Percentiles rank a stretch among this genome's conserved stretches.
Evolutionary conservation across 768 basidiomycete genomes (phyloP).

Genomic region (Rhodotorula graminis): DNA sequence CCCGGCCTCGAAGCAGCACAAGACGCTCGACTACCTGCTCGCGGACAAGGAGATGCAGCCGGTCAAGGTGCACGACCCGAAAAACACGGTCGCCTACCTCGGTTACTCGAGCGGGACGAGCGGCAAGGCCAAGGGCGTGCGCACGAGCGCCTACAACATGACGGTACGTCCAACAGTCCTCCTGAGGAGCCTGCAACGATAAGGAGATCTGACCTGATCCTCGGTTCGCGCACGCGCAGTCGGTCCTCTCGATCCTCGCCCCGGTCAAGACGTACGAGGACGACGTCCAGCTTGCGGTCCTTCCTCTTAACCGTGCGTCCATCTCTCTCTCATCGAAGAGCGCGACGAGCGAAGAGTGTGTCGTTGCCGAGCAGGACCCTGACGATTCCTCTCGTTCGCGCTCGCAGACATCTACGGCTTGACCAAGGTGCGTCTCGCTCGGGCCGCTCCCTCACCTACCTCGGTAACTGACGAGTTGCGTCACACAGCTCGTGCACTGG

Average conservation of each 20-base stretch:
- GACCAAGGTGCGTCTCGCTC: neutral
- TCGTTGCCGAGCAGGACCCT: too few relatives aligned
- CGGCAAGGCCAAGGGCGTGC: slow-evolving; percentile 69
- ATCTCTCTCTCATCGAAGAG: neutral
- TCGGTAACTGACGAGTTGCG: neutral
- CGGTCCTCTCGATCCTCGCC: slow-evolving; percentile 23
- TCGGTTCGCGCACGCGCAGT: neutral
- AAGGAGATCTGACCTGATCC: neutral
- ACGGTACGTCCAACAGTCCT: neutral
- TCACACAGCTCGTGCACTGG: slow-evolving; percentile 57
- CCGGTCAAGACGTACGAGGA: slow-evolving; percentile 31
- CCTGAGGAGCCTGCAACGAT: too few relatives aligned
- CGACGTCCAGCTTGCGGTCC: slow-evolving; percentile 31
- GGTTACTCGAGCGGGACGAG: slow-evolving; percentile 60
- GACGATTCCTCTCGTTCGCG: neutral
- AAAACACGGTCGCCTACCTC: slow-evolving; percentile 33
- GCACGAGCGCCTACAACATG: slow-evolving; percentile 46
- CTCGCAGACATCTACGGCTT: slow-evolving; percentile 16
- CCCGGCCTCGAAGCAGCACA: slow-evolving; percentile 46
- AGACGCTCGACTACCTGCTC: slow-evolving; percentile 52
- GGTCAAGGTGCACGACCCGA: slow-evolving; percentile 55
- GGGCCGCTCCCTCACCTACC: neutral
- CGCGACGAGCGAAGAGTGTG: too few relatives aligned
- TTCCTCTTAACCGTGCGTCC: slow-evolving; percentile 34
- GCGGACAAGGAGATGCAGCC: slow-evolving; percentile 52